A percentile compares a stretch with the other conserved stretches of the same genome.
These are phyloP conservation scores for Hericium alpestre DNA, from an alignment of 768 basidiomycete species.

Conservation along the genomic window DNA sequence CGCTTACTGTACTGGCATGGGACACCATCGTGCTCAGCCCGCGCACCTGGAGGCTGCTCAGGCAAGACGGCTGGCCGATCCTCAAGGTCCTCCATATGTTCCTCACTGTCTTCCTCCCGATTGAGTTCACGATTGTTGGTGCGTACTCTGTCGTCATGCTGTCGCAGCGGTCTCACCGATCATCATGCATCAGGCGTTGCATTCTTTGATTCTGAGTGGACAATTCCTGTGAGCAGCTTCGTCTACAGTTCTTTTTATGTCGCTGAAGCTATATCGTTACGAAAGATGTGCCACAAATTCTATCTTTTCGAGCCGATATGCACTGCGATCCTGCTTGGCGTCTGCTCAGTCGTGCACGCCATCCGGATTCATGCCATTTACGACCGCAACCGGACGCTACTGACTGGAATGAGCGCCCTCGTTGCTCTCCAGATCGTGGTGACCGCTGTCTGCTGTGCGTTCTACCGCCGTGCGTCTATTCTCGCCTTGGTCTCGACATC, in stretches of 20 bases:
- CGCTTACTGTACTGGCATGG: slow-evolving; percentile 83
- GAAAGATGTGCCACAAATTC: slow-evolving; percentile 53
- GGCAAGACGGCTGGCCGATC: slow-evolving; percentile 55
- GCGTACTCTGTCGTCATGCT: slow-evolving; percentile 9
- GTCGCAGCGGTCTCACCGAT: not conserved
- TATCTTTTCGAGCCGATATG: slow-evolving; percentile 82
- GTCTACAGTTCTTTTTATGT: not conserved
- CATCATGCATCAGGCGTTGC: slow-evolving; percentile 44
- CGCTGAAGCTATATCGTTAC: not conserved
- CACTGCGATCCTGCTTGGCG: slow-evolving; percentile 71
- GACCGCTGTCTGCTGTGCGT: slow-evolving; percentile 66
- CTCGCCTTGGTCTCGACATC: slow-evolving; percentile 15
- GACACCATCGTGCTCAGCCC: slow-evolving; percentile 80
- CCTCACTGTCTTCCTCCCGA: slow-evolving; percentile 65
- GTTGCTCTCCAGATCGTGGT: slow-evolving; percentile 60
- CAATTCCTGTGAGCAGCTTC: slow-evolving; percentile 32
- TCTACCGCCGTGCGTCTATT: slow-evolving; percentile 53
- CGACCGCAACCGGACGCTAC: slow-evolving; percentile 47
- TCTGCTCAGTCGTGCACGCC: slow-evolving; percentile 64
- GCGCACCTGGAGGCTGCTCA: slow-evolving; percentile 62
- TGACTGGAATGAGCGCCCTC: slow-evolving; percentile 45
- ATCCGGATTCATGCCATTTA: slow-evolving; percentile 76
- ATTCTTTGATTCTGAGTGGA: slow-evolving; percentile 72
- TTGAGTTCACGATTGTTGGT: slow-evolving; percentile 73
- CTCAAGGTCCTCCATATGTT: slow-evolving; percentile 73